These are phyloP conservation scores for Thalassiosira exigua DNA, from an alignment of 352 stramenopile species.

Conservation along the genomic window DNA sequence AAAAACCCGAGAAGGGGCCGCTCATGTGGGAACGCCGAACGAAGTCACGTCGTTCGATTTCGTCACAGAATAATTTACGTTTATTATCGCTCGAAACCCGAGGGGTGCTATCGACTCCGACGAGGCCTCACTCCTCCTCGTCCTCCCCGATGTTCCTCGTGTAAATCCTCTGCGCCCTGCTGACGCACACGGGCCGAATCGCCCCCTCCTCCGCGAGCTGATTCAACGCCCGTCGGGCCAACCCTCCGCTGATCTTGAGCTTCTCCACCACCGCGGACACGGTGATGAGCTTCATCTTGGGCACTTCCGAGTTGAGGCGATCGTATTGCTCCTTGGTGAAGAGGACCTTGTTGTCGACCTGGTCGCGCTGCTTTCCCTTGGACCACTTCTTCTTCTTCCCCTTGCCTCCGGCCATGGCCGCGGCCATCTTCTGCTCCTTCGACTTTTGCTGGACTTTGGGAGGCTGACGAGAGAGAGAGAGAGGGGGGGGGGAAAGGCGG, in stretches of 20 bases:
- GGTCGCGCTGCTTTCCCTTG: slow-evolving; percentile 99
- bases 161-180: slow-evolving; percentile 98
- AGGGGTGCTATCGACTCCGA: too few relatives aligned
- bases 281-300: slow-evolving; percentile 99
- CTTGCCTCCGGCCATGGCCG: slow-evolving; percentile 99
- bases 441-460: slow-evolving; percentile 99
- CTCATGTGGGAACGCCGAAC: too few relatives aligned
- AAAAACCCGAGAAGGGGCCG: too few relatives aligned
- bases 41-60: too few relatives aligned
- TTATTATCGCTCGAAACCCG: too few relatives aligned
- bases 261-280: slow-evolving; percentile 98
- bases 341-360: slow-evolving; percentile 99
- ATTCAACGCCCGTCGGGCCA: slow-evolving; percentile 95
- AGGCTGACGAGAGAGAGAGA: slow-evolving; percentile 75
- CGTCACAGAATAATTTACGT: too few relatives aligned
- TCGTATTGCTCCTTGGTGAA: slow-evolving; percentile 99
- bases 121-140: slow-evolving; percentile 73
- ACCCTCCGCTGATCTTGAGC: slow-evolving; percentile 98
- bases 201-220: slow-evolving; percentile 95
- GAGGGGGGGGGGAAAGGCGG: neutral
- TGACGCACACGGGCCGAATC: slow-evolving; percentile 94
- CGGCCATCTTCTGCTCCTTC: slow-evolving; percentile 99
- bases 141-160: slow-evolving; percentile 90
- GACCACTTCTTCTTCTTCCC: slow-evolving; percentile 99
- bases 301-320: slow-evolving; percentile 96